Base-by-base conservation (phyloP, 2,329 filamentous ascomycete species). In the Colletotrichum paranaense region DNA sequence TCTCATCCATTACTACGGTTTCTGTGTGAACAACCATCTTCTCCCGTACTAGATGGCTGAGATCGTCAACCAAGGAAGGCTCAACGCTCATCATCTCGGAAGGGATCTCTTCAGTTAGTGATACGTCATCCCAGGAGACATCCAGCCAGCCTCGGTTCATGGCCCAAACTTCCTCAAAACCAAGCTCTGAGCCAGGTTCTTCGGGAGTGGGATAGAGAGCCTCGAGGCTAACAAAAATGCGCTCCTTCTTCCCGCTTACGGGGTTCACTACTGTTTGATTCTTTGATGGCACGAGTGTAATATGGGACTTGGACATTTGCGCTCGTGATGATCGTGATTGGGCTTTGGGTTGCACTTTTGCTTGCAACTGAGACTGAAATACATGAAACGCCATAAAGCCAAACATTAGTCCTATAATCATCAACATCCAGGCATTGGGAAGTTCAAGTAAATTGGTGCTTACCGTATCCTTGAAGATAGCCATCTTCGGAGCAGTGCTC, bases 381-480 rank as follows among this genome's bases (percentile, higher is more conserved):
- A 89, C 83, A 88, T 82, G 84, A 85, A 84, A 79, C 81, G 82
- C 85, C 72, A 77, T 67, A 76, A 76, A 90, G 82, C 74, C 74
- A 76, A 65, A 81, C 88, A 96, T 98, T 98, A 98, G 95, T 98
- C 95, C 95, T 98, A 90, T 90, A 88, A 89, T 92, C 88, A 95
- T 97, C 94, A 97, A 97, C 90, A 95, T 88, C 82, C 88, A 89
- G 87, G 81, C 84, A 84, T 81, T 83, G 81, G 81, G 77, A 79
- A 77, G 76, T 77, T 75, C 76, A 77, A 76, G 75, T 76, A 77
- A 80, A 46, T 81, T 77, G 78, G 76, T 78, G 75, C 95, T 92
- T 93, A 99, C 97, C 93, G 93, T 88, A 88, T 99, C 97, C 88
- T 94, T 96, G 87, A 98, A 99, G 58, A 99, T 90, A 80, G 92